Conservation (phyloP, 2,329 filamentous ascomycete genomes). For the Beauveria pseudobassiana region DNA sequence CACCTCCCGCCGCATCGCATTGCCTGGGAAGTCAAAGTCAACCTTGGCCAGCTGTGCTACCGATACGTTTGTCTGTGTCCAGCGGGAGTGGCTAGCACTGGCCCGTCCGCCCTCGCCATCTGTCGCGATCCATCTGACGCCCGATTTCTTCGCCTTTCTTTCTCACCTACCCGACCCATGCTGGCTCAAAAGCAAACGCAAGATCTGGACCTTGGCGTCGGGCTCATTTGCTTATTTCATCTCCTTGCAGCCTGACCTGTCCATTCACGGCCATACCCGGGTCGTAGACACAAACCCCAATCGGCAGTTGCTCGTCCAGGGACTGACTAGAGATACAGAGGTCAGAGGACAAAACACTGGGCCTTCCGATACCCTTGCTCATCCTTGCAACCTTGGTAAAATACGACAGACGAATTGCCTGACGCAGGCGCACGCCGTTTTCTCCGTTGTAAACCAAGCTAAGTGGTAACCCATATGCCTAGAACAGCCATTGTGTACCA, state of each 20-base stretch:
- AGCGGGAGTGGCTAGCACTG: not conserved
- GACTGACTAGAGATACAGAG: not conserved
- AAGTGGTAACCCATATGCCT: not conserved
- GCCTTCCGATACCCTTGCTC: slow-evolving; percentile 6
- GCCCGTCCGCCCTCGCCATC: not conserved
- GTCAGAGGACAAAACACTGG: not conserved
- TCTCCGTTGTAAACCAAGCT: not conserved
- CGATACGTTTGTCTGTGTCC: not conserved
- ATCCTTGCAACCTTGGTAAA: slow-evolving; percentile 3
- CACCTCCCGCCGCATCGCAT: not conserved
- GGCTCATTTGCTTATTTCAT: not conserved
- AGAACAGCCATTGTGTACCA: not conserved
- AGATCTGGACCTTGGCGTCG: not conserved
- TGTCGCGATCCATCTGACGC: slow-evolving; percentile 1
- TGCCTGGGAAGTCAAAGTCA: not conserved
- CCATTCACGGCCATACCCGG: not conserved
- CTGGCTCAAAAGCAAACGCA: not conserved
- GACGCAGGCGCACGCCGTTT: not conserved
- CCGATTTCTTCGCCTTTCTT: not conserved
- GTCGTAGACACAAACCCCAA: not conserved
- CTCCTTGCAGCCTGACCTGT: not conserved
- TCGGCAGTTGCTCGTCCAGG: slow-evolving; percentile 1
- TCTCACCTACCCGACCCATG: not conserved
- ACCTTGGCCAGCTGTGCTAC: not conserved
- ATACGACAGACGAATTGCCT: slow-evolving; percentile 1